Percentiles rank a stretch among this genome's conserved stretches.
phyloP scores from a whole-genome alignment of 331 rosid genomes.

The Dryas integrifolia region DNA sequence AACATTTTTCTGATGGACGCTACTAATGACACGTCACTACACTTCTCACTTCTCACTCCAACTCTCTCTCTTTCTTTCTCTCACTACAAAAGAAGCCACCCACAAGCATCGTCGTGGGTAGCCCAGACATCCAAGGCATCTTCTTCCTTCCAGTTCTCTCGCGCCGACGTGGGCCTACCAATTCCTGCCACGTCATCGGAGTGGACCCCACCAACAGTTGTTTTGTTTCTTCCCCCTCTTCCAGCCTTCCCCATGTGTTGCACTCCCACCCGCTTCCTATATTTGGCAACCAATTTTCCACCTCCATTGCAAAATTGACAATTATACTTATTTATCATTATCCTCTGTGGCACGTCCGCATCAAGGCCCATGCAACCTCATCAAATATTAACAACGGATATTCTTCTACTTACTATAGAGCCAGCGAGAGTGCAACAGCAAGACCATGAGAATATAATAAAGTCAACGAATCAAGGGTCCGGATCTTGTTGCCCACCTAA shows the following conservation, averaged over 20 bases:
- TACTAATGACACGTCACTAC: constrained; percentile 30
- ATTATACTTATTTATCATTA: not conserved
- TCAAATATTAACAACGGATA: not conserved
- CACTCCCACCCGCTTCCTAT: not conserved
- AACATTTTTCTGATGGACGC: constrained; percentile 1
- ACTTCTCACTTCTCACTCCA: not conserved
- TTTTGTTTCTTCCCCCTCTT: no score
- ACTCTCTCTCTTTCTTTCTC: not conserved
- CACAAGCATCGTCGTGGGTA: constrained; percentile 14
- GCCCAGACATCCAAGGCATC: constrained; percentile 16
- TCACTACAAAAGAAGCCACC: no score
- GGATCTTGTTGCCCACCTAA: constrained; percentile 11
- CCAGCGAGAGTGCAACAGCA: not conserved
- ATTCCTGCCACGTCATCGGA: constrained; percentile 13
- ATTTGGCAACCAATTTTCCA: constrained; percentile 8
- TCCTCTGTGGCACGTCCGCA: not conserved
- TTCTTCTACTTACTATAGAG: not conserved
- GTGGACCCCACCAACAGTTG: constrained; percentile 5
- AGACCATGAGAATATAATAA: not conserved
- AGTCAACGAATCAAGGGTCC: constrained; percentile 22
- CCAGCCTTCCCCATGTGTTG: not conserved
- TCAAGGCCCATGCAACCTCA: not conserved
- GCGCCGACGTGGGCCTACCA: constrained; percentile 39
- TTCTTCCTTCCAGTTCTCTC: not conserved
- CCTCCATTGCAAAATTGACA: not conserved